phyloP scores from a whole-genome alignment of 495 filamentous ascomycete species.

The Penicillium canescens region DNA sequence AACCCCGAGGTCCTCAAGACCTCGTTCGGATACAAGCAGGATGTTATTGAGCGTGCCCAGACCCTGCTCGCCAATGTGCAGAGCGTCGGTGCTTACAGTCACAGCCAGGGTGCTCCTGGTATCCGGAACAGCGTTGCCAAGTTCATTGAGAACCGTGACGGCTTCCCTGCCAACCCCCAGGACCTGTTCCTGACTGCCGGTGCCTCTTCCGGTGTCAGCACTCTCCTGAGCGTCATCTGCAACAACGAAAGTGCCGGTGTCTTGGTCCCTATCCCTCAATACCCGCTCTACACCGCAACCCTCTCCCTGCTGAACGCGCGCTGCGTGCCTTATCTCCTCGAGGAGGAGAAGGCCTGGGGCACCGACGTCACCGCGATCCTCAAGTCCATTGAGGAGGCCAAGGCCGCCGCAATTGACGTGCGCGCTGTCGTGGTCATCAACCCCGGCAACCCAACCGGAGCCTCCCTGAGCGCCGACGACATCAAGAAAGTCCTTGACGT shows the following conservation, averaged over 20 bases:
- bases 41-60: conserved; percentile 83
- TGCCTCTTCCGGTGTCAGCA: conserved; percentile 92
- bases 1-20: conserved; percentile 68
- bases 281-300: conserved; percentile 95
- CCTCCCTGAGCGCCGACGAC: conserved; percentile 73
- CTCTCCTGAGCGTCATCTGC: conserved; percentile 87
- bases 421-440: conserved; percentile 96
- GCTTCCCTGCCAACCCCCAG: conserved; percentile 73
- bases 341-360: conserved; percentile 82
- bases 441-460: conserved; percentile 95
- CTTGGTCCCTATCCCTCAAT: conserved; percentile 94
- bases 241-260: conserved; percentile 75
- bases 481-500: conserved; percentile 80
- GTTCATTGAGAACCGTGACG: conserved; percentile 91
- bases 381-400: conserved; percentile 67
- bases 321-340: conserved; percentile 89
- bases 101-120: conserved; percentile 81
- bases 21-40: conserved; percentile 75
- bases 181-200: conserved; percentile 87
- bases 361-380: conserved; percentile 79
- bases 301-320: conserved; percentile 80
- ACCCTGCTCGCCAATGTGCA: conserved; percentile 77
- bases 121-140: conserved; percentile 87
- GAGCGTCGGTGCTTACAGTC: conserved; percentile 94
- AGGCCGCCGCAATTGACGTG: conserved; percentile 74